A percentile compares a stretch with the other conserved stretches of the same genome.
phyloP scores from a whole-genome alignment of 192 early-diverging fungal species.

The Diversispora epigaea region DNA sequence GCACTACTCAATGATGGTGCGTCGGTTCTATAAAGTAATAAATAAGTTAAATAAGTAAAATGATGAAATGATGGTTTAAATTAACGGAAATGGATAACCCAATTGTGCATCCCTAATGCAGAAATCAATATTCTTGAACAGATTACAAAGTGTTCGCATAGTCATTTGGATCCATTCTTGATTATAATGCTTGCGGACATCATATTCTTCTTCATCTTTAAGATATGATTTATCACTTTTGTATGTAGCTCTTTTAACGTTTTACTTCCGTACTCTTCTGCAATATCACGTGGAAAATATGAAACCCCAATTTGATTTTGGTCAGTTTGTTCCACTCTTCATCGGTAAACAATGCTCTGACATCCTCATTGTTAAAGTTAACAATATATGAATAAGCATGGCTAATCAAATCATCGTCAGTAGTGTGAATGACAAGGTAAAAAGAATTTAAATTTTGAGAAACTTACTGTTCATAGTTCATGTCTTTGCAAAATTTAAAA shows the following conservation, averaged over 20 bases:
- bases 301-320: conserved; percentile 6
- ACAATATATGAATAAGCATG: conserved; percentile 30
- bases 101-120: conserved; percentile 1
- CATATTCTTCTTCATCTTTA: not conserved
- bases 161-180: too few species aligned
- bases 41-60: too few species aligned
- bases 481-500: conserved; percentile 17
- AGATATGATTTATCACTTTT: conserved; percentile 14
- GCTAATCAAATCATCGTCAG: conserved; percentile 17
- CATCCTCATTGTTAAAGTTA: conserved; percentile 13
- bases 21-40: conserved; percentile 17
- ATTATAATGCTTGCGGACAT: not conserved
- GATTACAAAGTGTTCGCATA: too few species aligned
- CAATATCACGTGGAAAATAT: not conserved
- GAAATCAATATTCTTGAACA: not conserved
- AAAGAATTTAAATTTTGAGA: conserved; percentile 17
- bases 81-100: not conserved
- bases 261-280: conserved; percentile 14
- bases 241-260: conserved; percentile 12
- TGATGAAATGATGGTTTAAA: conserved; percentile 11
- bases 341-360: conserved; percentile 22
- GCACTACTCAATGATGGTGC: conserved; percentile 22
- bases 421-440: conserved; percentile 17
- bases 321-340: conserved; percentile 20
- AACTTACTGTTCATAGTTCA: conserved; percentile 28